Base-by-base conservation (phyloP, 495 filamentous ascomycete species). In the Aspergillus egyptiacus region DNA sequence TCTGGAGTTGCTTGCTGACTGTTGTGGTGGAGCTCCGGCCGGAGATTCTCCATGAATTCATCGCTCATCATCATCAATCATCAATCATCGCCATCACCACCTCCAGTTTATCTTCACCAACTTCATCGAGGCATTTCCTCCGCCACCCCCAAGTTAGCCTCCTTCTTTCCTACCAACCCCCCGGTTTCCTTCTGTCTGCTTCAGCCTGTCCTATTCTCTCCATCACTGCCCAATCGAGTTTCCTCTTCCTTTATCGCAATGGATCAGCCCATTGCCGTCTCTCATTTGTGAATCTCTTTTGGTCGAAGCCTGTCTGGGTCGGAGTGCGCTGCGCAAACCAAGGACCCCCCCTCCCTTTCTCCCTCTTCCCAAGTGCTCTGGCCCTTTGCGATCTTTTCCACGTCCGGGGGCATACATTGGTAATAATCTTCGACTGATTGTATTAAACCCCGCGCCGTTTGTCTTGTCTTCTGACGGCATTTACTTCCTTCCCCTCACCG, bases 311-410 rank as follows among this genome's bases (percentile, higher is more conserved):
- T 55, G 20, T 11, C 31, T 35, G 54, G 54, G 57, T 56, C 40
- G 50, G 53, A 31, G 58, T 55, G 50, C 49, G 45, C 40, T 38
- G 35, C 24, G 42, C 45, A 30, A 44, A 33, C 46, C n/a, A n/a
- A n/a, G n/a, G n/a, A n/a, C n/a, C n/a, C n/a, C n/a, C n/a, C n/a
- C n/a, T n/a, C n/a, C n/a, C n/a, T n/a, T n/a, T n/a, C n/a, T n/a
- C n/a, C n/a, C n/a, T n/a, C n/a, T n/a, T n/a, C n/a, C 52, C 30
- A 33, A 39, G 56, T 52, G 54, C 53, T 60, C 58, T 59, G 52
- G 54, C 59, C 59, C 56, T 53, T 34, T 22, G 50, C 45, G 51
- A 50, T 41, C 38, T 32, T 34, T 32, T 50, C 38, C 38, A 48
- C 45, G 28, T 34, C 41, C 36, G 42, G 44, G 22, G 54, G 46